phyloP scores from a whole-genome alignment of 2,329 filamentous ascomycete genomes.

The Nothophoma quercina region DNA sequence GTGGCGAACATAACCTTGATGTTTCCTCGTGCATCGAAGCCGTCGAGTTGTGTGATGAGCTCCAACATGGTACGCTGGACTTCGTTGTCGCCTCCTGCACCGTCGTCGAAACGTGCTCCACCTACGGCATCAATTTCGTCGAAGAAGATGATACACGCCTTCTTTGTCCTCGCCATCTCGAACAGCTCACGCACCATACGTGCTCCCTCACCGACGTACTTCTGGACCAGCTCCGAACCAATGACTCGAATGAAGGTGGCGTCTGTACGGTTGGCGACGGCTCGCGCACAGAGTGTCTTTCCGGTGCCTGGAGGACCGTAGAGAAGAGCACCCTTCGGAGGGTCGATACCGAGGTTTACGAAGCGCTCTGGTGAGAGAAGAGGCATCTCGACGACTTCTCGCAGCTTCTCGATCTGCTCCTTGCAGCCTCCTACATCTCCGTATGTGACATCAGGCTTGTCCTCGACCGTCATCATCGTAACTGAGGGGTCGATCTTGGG shows the following conservation, averaged over 20 bases:
- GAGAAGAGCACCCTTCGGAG: slow-evolving; percentile 93
- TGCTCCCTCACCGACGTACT: slow-evolving; percentile 97
- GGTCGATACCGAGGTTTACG: slow-evolving; percentile 98
- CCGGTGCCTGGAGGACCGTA: slow-evolving; percentile 98
- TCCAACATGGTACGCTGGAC: slow-evolving; percentile 98
- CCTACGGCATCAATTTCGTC: slow-evolving; percentile 98
- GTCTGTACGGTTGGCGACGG: slow-evolving; percentile 96
- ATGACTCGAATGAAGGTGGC: slow-evolving; percentile 99
- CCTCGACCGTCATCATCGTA: slow-evolving; percentile 99
- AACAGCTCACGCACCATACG: slow-evolving; percentile 99
- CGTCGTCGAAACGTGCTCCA: slow-evolving; percentile 94
- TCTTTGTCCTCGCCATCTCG: slow-evolving; percentile 99
- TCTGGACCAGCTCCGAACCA: slow-evolving; percentile 96
- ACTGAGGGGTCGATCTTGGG: slow-evolving; percentile 99
- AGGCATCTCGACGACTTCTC: slow-evolving; percentile 99
- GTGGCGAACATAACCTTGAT: slow-evolving; percentile 99
- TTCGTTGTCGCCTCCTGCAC: slow-evolving; percentile 95
- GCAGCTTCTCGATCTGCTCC: slow-evolving; percentile 98
- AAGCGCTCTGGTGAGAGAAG: slow-evolving; percentile 95
- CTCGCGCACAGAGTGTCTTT: slow-evolving; percentile 96
- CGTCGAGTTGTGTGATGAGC: slow-evolving; percentile 94
- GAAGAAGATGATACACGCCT: slow-evolving; percentile 99
- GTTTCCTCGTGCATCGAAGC: slow-evolving; percentile 94
- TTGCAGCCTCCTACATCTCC: slow-evolving; percentile 99
- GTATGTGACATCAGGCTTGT: slow-evolving; percentile 99